Evolutionary conservation across 495 filamentous ascomycete genomes (phyloP).

Genomic region (Baudoinia panamericana): DNA sequence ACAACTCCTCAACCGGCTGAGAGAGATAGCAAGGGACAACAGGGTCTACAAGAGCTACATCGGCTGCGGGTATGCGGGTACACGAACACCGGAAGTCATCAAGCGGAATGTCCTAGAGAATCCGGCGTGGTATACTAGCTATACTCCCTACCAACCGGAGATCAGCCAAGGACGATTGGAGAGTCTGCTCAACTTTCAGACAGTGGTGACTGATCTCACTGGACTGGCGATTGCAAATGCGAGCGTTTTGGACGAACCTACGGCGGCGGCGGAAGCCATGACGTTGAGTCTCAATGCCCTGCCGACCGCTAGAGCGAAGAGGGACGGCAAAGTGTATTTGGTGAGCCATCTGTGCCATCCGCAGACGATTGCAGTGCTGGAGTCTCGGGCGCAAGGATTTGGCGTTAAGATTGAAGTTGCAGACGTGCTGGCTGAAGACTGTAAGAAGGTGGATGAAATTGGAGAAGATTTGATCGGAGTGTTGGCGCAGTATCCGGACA

Average conservation of each 20-base stretch:
- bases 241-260: constrained; percentile 84
- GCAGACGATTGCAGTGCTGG: constrained; percentile 77
- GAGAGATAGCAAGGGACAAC: constrained; percentile 53
- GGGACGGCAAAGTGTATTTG: constrained; percentile 64
- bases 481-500: constrained; percentile 90
- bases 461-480: constrained; percentile 83
- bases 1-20: constrained; percentile 49
- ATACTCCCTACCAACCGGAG: constrained; percentile 96
- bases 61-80: constrained; percentile 78
- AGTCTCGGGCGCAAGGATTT: constrained; percentile 84
- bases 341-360: constrained; percentile 76
- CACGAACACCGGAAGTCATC: constrained; percentile 79
- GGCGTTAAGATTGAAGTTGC: constrained; percentile 64
- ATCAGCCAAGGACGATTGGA: constrained; percentile 77
- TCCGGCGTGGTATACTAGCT: constrained; percentile 97
- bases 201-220: constrained; percentile 80
- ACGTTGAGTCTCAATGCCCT: constrained; percentile 77
- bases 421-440: constrained; percentile 52
- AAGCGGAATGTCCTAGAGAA: constrained; percentile 88
- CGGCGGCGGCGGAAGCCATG: constrained; percentile 95
- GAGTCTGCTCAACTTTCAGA: constrained; percentile 95
- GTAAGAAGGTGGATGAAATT: constrained; percentile 52
- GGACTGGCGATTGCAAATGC: constrained; percentile 85
- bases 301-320: constrained; percentile 58
- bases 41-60: constrained; percentile 55